These are phyloP conservation scores for Entomortierella beljakovae DNA, from an alignment of 192 early-diverging fungal species.

Conservation along the genomic window DNA sequence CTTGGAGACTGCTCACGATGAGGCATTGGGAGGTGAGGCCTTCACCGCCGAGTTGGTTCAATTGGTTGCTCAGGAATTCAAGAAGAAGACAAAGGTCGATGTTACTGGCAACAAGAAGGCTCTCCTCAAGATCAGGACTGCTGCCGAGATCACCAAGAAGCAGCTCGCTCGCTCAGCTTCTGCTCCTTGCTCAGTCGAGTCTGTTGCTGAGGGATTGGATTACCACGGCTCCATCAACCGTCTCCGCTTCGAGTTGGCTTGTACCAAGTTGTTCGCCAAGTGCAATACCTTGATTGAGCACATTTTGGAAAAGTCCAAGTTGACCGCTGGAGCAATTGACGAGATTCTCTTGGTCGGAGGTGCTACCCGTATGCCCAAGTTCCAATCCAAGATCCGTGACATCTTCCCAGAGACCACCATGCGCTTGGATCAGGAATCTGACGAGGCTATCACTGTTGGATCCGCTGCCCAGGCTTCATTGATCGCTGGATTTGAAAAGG, in stretches of 20 bases:
- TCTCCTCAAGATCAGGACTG: conserved; percentile 82
- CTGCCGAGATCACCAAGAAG: conserved; percentile 94
- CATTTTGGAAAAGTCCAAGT: conserved; percentile 73
- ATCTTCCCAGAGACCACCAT: conserved; percentile 82
- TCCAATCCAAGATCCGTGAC: conserved; percentile 78
- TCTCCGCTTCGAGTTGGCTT: conserved; percentile 91
- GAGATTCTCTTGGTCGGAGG: conserved; percentile 91
- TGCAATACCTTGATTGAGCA: conserved; percentile 74
- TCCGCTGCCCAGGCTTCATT: conserved; percentile 92
- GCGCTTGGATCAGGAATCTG: conserved; percentile 87
- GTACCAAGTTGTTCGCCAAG: conserved; percentile 78
- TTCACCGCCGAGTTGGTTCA: conserved; percentile 88
- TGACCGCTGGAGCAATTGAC: conserved; percentile 82
- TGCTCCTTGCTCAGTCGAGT: conserved; percentile 94
- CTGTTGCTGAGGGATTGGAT: conserved; percentile 91
- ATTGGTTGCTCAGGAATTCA: conserved; percentile 89
- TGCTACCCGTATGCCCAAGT: conserved; percentile 85
- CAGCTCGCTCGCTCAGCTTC: conserved; percentile 81
- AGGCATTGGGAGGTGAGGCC: conserved; percentile 83
- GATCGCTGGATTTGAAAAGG: conserved; percentile 70
- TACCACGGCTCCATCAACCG: conserved; percentile 86
- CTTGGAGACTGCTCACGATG: conserved; percentile 80
- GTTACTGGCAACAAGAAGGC: conserved; percentile 80
- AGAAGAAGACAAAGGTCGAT: conserved; percentile 86
- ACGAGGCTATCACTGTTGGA: conserved; percentile 92